Evolutionary conservation across 176 grass and related monocot species (phyloP).

Genomic region (Metroxylon sagu): DNA sequence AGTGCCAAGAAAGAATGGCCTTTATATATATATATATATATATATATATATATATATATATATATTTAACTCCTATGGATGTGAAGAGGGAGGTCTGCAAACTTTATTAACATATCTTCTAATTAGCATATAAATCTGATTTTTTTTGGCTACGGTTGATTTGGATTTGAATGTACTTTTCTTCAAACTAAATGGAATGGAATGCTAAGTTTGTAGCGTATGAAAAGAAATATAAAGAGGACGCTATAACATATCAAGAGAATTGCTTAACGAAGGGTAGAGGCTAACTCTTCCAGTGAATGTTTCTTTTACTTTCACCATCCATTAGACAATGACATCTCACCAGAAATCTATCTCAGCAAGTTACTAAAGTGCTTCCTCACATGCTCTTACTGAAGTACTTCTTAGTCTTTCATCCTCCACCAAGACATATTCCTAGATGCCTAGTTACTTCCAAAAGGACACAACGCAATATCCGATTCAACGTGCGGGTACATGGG

Average conservation of each 20-base stretch:
- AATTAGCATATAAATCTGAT: constrained; percentile 17
- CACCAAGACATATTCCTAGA: constrained; percentile 94
- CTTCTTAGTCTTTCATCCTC: constrained; percentile 91
- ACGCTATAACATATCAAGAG: constrained; percentile 80
- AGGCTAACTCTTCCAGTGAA: constrained; percentile 75
- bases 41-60: too few relatives aligned
- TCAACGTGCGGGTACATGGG: constrained; percentile 86
- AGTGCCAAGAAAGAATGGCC: constrained; percentile 82
- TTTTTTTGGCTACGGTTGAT: not conserved
- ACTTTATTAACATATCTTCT: not conserved
- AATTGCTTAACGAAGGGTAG: constrained; percentile 63
- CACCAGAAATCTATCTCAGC: constrained; percentile 78
- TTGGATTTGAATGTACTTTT: constrained; percentile 28
- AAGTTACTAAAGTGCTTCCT: constrained; percentile 78
- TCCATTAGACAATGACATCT: constrained; percentile 4
- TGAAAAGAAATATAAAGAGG: constrained; percentile 86
- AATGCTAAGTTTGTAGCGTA: constrained; percentile 73
- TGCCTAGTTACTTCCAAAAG: constrained; percentile 93
- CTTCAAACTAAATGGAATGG: constrained; percentile 89
- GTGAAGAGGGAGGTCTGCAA: constrained; percentile 94
- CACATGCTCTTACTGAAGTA: constrained; percentile 79
- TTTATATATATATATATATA: too few relatives aligned
- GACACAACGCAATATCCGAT: constrained; percentile 87
- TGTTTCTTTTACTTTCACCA: not conserved
- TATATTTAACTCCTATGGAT: constrained; percentile 81